phyloP scores from a whole-genome alignment of 306 rosid species.

The barrel medic (Medicago truncatula) region MtrunA17r5.0-ANR NC_053048.1:3471001-3471500 shows the following conservation, averaged over 20 bases:
- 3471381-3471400: constrained; percentile 66
- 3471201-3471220: too few relatives aligned
- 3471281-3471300: constrained; percentile 6
- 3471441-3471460: constrained; percentile 70
- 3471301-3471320: constrained; percentile 47
- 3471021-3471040: too few relatives aligned
- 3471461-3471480: constrained; percentile 73
- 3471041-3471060: too few relatives aligned
- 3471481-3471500: constrained; percentile 65
- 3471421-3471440: constrained; percentile 66
- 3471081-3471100: too few relatives aligned
- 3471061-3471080: too few relatives aligned
- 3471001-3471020: too few relatives aligned
- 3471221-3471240: too few relatives aligned
- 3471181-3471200: too few relatives aligned
- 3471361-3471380: constrained; percentile 77
- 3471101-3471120: too few relatives aligned
- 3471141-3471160: too few relatives aligned
- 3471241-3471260: neutral
- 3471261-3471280: neutral
- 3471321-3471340: constrained; percentile 29
- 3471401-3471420: constrained; percentile 50
- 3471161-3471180: too few relatives aligned
- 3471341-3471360: constrained; percentile 32
- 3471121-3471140: too few relatives aligned